Evolutionary conservation across 768 basidiomycete genomes (phyloP).

Genomic region (Coprinopsis marcescibilis): DNA sequence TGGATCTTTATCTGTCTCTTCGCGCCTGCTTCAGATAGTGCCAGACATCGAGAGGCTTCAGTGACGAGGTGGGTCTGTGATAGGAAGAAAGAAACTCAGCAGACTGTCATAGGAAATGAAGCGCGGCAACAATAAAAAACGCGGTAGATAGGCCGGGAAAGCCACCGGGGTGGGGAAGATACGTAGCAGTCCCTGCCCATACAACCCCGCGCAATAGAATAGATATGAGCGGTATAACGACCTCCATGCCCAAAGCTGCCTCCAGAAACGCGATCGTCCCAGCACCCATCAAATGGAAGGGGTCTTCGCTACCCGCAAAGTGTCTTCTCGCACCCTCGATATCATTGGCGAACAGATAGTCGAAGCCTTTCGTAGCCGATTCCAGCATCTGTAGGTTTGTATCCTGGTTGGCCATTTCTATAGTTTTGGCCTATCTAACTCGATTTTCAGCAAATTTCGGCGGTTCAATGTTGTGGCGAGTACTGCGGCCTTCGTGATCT

Average conservation of each 20-base stretch:
- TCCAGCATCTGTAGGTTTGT: conserved; percentile 27
- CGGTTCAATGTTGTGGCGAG: no score
- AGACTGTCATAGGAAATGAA: no score
- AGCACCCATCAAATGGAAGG: conserved; percentile 68
- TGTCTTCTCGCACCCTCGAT: conserved; percentile 45
- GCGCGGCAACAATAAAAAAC: not conserved
- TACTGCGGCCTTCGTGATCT: no score
- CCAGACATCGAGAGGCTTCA: conserved; percentile 53
- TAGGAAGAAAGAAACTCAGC: no score
- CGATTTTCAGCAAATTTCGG: no score
- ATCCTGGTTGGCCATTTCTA: no score
- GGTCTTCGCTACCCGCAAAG: conserved; percentile 48
- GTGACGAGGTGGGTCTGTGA: conserved; percentile 52
- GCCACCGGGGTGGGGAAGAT: not conserved
- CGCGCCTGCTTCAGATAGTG: conserved; percentile 54
- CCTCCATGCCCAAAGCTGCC: conserved; percentile 81
- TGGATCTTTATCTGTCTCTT: conserved; percentile 41
- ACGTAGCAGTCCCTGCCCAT: not conserved
- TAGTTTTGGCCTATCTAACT: no score
- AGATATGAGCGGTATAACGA: conserved; percentile 21
- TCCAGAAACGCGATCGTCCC: conserved; percentile 72
- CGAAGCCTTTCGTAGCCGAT: conserved; percentile 51
- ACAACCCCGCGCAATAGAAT: not conserved
- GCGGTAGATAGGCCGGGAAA: not conserved
- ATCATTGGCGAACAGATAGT: conserved; percentile 65